Evolutionary conservation across 2,329 filamentous ascomycete genomes (phyloP), one percentile per base, ranked within the genome.

Genomic region (Aspergillus melleus): DNA sequence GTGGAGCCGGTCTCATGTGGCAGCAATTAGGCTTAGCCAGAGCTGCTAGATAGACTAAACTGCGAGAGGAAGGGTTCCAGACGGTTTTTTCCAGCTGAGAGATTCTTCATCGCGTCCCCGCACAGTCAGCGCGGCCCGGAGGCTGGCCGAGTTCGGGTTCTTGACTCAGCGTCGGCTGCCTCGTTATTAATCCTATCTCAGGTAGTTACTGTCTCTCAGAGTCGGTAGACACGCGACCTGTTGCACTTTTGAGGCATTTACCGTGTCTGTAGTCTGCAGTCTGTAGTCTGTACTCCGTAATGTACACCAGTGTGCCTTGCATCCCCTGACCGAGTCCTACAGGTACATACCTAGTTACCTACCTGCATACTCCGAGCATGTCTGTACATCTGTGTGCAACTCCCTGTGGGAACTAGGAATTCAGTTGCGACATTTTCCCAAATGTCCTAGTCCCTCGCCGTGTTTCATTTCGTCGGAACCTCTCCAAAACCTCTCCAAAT

Each of bases 21-120:
- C 60, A 62, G 52, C 52, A 59, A 58, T 57, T 59, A 57, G 56
- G 19, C 61, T 62, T 57, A 60, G 54, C 12, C 12, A 49, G 46
- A n/a, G n/a, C n/a, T n/a, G n/a, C n/a, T n/a, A n/a, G n/a, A 30
- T 20, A 53, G 44, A 50, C 63, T 63, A 66, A 8, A 64, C 64
- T 58, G n/a, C 52, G 42, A 58, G 58, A 63, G 65, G 66, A 68
- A 68, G 61, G 63, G 62, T 68, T 68, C 66, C 65, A 63, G 66
- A 66, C 60, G 26, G 26, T 29, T 54, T 29, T 29, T 29, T 26
- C 36, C 36, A 54, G 56, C 54, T 50, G 54, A 47, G 24, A 44
- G 29, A 30, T 52, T 52, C 52, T 52, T 55, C 54, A 52, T 52
- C 54, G 44, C 20, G 52, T 64, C 64, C 59, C 64, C 62, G 64